Conservation (phyloP, 805 yeast genomes). For the Cyberlindnera maclurae region DNA sequence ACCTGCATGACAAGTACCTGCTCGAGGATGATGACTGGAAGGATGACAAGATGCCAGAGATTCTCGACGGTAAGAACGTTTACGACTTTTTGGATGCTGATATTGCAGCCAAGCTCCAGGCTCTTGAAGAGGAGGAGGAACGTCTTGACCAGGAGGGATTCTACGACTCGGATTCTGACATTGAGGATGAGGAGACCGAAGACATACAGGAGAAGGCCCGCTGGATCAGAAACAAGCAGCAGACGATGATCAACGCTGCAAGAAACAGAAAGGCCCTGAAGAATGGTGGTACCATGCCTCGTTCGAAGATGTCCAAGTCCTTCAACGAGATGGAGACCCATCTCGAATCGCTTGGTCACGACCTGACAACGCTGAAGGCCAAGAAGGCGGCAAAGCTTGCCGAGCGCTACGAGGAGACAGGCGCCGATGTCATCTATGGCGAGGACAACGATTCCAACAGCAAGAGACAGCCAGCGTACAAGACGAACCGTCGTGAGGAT, state of each 20-base stretch:
- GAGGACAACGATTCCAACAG: slow-evolving; percentile 19
- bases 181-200: slow-evolving; percentile 59
- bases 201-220: slow-evolving; percentile 79
- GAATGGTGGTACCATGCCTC: slow-evolving; percentile 83
- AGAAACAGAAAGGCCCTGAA: slow-evolving; percentile 81
- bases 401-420: slow-evolving; percentile 42
- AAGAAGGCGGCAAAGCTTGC: slow-evolving; percentile 35
- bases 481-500: slow-evolving; percentile 75
- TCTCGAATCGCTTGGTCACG: slow-evolving; percentile 86
- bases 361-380: slow-evolving; percentile 57
- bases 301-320: slow-evolving; percentile 76
- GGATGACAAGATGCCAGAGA: slow-evolving; percentile 94
- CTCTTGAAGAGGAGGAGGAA: slow-evolving; percentile 96
- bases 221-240: slow-evolving; percentile 95
- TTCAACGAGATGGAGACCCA: slow-evolving; percentile 79
- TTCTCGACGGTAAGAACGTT: slow-evolving; percentile 91
- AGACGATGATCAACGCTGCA: slow-evolving; percentile 84
- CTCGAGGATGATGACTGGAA: slow-evolving; percentile 97
- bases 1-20: slow-evolving; percentile 85
- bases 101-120: slow-evolving; percentile 86
- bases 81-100: slow-evolving; percentile 97
- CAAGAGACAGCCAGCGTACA: slow-evolving; percentile 34
- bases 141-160: slow-evolving; percentile 89
- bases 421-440: slow-evolving; percentile 53
- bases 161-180: slow-evolving; percentile 78